Conservation (phyloP, 352 stramenopile genomes). For the Phytophthora litchii region DNA sequence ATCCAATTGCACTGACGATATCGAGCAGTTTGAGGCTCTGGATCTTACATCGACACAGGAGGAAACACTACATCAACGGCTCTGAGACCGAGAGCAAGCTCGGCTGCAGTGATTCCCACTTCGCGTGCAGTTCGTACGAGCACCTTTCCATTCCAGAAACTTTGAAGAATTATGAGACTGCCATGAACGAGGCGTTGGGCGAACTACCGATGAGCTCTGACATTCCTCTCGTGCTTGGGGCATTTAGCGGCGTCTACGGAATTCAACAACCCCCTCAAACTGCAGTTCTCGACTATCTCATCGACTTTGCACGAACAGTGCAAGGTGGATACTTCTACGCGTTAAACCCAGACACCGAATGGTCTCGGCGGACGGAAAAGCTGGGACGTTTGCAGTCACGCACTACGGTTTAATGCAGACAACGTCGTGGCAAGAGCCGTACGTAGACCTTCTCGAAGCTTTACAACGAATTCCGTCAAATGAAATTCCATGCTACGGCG, state of each 20-base stretch:
- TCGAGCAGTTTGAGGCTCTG: slow-evolving; percentile 32
- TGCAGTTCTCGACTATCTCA: slow-evolving; percentile 62
- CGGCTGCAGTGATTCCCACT: slow-evolving; percentile 41
- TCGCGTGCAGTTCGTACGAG: slow-evolving; percentile 51
- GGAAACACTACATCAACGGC: slow-evolving; percentile 48
- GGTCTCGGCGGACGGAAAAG: slow-evolving; percentile 49
- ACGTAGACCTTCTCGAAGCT: slow-evolving; percentile 54
- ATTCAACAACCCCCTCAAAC: slow-evolving; percentile 56
- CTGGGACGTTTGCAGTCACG: slow-evolving; percentile 51
- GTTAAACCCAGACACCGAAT: slow-evolving; percentile 66
- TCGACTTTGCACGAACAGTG: slow-evolving; percentile 54
- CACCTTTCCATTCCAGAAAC: slow-evolving; percentile 37
- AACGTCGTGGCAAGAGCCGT: slow-evolving; percentile 57
- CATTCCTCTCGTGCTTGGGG: slow-evolving; percentile 57
- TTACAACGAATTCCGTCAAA: slow-evolving; percentile 48
- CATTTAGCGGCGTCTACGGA: slow-evolving; percentile 74
- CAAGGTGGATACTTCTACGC: slow-evolving; percentile 72
- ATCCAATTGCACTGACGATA: slow-evolving; percentile 46
- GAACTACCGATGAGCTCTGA: slow-evolving; percentile 33
- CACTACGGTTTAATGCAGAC: slow-evolving; percentile 67
- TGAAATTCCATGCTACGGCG: slow-evolving; percentile 68
- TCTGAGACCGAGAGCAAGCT: slow-evolving; percentile 42
- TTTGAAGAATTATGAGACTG: slow-evolving; percentile 43
- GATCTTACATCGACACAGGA: slow-evolving; percentile 19
- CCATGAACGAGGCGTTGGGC: slow-evolving; percentile 51